Conservation (phyloP, 345 rosid species). For the Populus alba region DNA sequence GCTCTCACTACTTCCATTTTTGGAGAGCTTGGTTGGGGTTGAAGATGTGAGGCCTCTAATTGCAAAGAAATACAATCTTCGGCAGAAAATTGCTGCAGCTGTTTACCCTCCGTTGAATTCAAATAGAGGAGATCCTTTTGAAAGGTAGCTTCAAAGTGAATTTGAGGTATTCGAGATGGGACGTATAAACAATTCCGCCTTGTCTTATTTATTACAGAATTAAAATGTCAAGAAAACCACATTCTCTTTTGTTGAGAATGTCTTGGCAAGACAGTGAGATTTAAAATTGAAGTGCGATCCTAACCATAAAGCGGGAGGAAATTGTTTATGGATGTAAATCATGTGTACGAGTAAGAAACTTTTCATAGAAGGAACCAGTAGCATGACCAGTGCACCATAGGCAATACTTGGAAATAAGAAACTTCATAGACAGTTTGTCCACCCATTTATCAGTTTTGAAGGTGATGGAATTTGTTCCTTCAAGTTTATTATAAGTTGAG, state of each 20-base stretch:
- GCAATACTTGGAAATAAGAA: conserved; percentile 3
- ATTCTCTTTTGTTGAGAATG: background rate
- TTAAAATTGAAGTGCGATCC: background rate
- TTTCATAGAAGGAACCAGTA: background rate
- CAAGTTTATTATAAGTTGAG: background rate
- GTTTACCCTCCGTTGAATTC: conserved; percentile 45
- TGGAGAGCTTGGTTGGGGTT: conserved; percentile 85
- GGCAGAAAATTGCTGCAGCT: conserved; percentile 75
- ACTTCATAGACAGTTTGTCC: background rate
- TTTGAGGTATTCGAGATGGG: background rate
- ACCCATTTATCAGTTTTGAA: background rate
- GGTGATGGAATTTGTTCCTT: background rate
- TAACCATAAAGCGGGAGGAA: background rate
- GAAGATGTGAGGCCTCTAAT: conserved; percentile 90
- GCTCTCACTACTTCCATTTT: conserved; percentile 73
- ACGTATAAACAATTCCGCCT: background rate
- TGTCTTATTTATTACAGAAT: conserved; percentile 1
- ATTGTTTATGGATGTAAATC: background rate
- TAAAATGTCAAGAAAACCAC: background rate
- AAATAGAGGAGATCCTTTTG: conserved; percentile 52
- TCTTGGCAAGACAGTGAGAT: background rate
- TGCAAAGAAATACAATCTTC: conserved; percentile 73
- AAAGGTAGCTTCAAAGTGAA: conserved; percentile 21
- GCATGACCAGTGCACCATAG: background rate
- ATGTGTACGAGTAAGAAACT: background rate